These are phyloP conservation scores for Mortierella polycephala DNA, from an alignment of 371 early-diverging fungal species.

Conservation along the genomic window DNA sequence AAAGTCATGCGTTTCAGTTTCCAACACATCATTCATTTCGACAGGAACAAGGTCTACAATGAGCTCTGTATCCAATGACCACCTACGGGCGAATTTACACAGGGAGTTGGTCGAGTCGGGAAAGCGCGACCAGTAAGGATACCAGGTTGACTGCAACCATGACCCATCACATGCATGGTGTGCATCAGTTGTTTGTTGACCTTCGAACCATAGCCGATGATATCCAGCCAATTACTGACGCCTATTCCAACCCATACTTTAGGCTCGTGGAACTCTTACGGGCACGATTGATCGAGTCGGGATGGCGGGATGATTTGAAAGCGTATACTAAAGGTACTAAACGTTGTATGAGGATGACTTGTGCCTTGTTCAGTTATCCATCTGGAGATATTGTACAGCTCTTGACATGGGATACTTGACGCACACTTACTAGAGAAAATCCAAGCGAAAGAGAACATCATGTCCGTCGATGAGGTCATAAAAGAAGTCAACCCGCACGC, in stretches of 20 bases:
- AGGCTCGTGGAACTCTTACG: constrained; percentile 46
- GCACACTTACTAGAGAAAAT: constrained; percentile 22
- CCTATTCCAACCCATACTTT: neutral
- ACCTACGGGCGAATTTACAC: constrained; percentile 37
- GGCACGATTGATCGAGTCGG: constrained; percentile 45
- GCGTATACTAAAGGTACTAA: constrained; percentile 37
- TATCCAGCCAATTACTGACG: neutral
- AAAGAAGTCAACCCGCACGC: constrained; percentile 49
- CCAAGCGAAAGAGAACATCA: constrained; percentile 27
- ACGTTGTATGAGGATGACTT: neutral
- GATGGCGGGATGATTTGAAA: constrained; percentile 54
- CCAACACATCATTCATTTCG: neutral
- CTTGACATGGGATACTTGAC: neutral
- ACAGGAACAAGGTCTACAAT: constrained; percentile 5
- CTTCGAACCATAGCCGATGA: neutral
- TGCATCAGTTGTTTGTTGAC: neutral
- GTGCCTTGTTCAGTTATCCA: neutral
- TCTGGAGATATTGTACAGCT: neutral
- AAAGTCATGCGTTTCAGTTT: neutral
- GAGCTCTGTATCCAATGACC: constrained; percentile 44
- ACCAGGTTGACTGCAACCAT: neutral
- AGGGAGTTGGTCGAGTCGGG: constrained; percentile 52
- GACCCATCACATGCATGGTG: neutral
- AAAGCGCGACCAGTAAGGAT: constrained; percentile 48
- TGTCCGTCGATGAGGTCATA: constrained; percentile 51